phyloP scores from a whole-genome alignment of 805 yeast genomes.

The Hanseniaspora nectarophila region DNA sequence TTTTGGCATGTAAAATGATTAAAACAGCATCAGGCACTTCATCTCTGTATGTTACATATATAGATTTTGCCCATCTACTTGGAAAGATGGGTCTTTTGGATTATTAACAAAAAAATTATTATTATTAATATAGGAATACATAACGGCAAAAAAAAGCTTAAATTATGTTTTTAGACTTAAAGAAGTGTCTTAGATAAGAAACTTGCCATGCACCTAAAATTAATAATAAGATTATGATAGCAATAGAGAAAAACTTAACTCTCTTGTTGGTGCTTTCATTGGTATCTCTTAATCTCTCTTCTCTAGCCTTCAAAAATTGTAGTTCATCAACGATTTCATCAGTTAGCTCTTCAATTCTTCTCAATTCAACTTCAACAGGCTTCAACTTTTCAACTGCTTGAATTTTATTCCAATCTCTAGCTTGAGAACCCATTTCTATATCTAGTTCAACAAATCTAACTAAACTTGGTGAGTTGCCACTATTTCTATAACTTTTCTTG shows the following conservation, averaged over 20 bases:
- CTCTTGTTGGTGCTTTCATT: constrained; percentile 92
- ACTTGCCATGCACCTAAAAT: constrained; percentile 88
- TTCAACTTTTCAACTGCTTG: constrained; percentile 87
- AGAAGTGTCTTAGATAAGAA: constrained; percentile 80
- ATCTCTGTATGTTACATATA: constrained; percentile 27
- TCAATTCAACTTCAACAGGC: constrained; percentile 83
- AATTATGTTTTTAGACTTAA: constrained; percentile 72
- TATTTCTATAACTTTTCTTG: constrained; percentile 32
- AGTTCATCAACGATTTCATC: constrained; percentile 71
- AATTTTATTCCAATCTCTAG: constrained; percentile 93
- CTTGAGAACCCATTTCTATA: constrained; percentile 90
- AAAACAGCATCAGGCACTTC: constrained; percentile 7
- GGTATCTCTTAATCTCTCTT: constrained; percentile 87
- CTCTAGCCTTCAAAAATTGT: constrained; percentile 75
- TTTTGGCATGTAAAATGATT: constrained; percentile 1
- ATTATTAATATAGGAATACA: no score
- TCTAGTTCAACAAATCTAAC: constrained; percentile 75
- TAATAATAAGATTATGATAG: constrained; percentile 55
- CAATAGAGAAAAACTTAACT: constrained; percentile 73
- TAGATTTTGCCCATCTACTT: constrained; percentile 38
- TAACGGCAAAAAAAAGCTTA: constrained; percentile 25
- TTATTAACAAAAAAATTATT: constrained; percentile 8
- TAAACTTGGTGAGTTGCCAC: constrained; percentile 18
- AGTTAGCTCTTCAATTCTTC: constrained; percentile 74
- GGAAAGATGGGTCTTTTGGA: constrained; percentile 38